Evolutionary conservation across 2,329 filamentous ascomycete species (phyloP), one percentile per base, ranked within the genome.

Genomic region (Aureobasidium sp.): DNA sequence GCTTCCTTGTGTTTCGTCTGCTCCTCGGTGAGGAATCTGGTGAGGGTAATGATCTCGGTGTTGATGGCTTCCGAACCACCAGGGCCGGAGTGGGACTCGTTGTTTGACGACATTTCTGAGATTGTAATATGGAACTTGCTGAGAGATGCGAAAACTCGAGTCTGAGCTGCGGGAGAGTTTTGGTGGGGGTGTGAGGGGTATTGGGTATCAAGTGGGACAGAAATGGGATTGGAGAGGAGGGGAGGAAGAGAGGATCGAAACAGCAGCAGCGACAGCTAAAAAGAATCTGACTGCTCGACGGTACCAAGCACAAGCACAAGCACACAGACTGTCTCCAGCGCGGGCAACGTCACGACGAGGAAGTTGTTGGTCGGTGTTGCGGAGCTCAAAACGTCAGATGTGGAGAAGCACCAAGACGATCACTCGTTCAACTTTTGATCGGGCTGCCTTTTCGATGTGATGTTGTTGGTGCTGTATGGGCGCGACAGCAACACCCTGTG

Each of bases 21-120:
- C 80, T 97, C 92, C 80, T 99, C 94, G 34, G 91, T 97, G 70
- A 99, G 84, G 82, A 94, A 96, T 65, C 94, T 85, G 45, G 94
- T 97, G 70, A 99, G 86, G 61, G 94, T 97, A 73, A 97, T 83
- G 73, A 99, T 97, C 76, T 97, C 86, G 65, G 90, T 95, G 82
- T 97, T 97, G 80, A 99, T 87, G 75, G 88, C 87, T 79, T 96
- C 91, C 69, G 78, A 73, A 64, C 80, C 82, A 39, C 81, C 80
- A 68, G 85, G 80, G 66, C 78, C 73, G 45, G 65, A 64, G 64
- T 78, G 76, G 68, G 76, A 77, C 67, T 73, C 67, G 34, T 72
- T 76, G 64, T 66, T 67, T 62, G 68, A 67, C 63, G 73, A 69
- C 76, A 79, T 78, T 41, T 17, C 49, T 70, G 66, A 6, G 12